Evolutionary conservation across 768 basidiomycete genomes (phyloP).

Genomic region (Suillus alpinus): DNA sequence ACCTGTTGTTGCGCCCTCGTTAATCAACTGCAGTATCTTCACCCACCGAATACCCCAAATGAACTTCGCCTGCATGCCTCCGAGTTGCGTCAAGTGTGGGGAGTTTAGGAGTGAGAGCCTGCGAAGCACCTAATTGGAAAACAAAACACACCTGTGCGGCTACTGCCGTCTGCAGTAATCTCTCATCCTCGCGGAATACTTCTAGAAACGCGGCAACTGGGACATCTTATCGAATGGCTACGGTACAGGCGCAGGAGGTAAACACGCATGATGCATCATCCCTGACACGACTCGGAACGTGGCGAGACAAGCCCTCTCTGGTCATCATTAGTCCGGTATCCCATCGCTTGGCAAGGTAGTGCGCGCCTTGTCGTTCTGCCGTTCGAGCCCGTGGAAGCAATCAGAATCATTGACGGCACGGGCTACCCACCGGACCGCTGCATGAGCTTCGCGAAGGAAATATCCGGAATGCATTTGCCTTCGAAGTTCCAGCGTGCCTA

Average conservation of each 20-base stretch:
- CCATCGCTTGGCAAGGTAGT: constrained; percentile 58
- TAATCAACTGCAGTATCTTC: constrained; percentile 66
- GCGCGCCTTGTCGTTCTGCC: constrained; percentile 37
- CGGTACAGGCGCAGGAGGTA: constrained; percentile 59
- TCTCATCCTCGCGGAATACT: constrained; percentile 62
- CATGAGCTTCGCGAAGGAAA: constrained; percentile 82
- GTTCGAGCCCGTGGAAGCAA: constrained; percentile 53
- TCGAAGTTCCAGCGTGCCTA: constrained; percentile 44
- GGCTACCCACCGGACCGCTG: constrained; percentile 89
- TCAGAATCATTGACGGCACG: constrained; percentile 64
- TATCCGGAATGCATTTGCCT: constrained; percentile 61
- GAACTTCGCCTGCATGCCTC: constrained; percentile 54
- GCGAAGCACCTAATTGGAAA: constrained; percentile 1
- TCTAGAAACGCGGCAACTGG: constrained; percentile 64
- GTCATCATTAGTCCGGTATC: constrained; percentile 44
- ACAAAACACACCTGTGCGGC: constrained; percentile 53
- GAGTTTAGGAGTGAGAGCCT: constrained; percentile 8
- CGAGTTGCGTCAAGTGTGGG: constrained; percentile 66
- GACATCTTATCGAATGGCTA: constrained; percentile 51
- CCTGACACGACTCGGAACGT: constrained; percentile 66
- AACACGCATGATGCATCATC: constrained; percentile 60
- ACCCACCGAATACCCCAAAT: constrained; percentile 77
- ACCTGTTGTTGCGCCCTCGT: constrained; percentile 59
- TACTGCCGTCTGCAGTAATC: constrained; percentile 51
- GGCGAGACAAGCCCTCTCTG: constrained; percentile 56